Evolutionary conservation across 768 basidiomycete species (phyloP).

Genomic region (Phanerodontia chrysosporium): DNA sequence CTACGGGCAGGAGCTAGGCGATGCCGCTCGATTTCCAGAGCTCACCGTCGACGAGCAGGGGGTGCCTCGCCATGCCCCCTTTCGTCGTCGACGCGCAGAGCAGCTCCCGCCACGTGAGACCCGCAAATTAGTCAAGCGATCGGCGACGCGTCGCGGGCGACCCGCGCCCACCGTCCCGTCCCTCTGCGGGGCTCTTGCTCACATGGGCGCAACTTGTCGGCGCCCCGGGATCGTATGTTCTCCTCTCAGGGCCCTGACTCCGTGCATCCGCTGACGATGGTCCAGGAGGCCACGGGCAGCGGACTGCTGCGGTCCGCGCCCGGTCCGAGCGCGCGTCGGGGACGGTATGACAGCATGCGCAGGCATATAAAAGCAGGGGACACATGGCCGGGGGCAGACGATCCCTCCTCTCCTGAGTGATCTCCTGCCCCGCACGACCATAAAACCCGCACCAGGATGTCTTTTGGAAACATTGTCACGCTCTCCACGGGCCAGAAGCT

Average conservation of each 20-base stretch:
- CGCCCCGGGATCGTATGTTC: not conserved
- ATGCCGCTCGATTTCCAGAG: too few species aligned
- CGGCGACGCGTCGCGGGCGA: not conserved
- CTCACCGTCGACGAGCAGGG: too few species aligned
- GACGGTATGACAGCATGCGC: not conserved
- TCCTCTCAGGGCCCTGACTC: too few species aligned
- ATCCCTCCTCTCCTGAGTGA: not conserved
- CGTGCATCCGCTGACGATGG: not conserved
- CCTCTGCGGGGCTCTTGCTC: not conserved
- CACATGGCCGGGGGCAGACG: not conserved
- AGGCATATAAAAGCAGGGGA: not conserved
- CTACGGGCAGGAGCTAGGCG: too few species aligned
- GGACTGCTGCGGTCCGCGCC: constrained; percentile 6
- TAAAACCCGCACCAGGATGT: constrained; percentile 30
- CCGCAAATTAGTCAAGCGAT: not conserved
- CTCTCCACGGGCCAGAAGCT: constrained; percentile 49
- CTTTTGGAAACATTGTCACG: constrained; percentile 32
- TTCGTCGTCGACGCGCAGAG: too few species aligned
- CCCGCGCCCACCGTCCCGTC: not conserved
- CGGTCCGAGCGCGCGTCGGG: not conserved
- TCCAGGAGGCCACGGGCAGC: not conserved
- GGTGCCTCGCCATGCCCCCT: too few species aligned
- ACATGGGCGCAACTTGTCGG: not conserved
- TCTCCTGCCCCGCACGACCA: not conserved
- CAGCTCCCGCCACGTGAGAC: too few species aligned